Conservation (phyloP, 2,329 filamentous ascomycete species). For the Madurella fahalii region DNA sequence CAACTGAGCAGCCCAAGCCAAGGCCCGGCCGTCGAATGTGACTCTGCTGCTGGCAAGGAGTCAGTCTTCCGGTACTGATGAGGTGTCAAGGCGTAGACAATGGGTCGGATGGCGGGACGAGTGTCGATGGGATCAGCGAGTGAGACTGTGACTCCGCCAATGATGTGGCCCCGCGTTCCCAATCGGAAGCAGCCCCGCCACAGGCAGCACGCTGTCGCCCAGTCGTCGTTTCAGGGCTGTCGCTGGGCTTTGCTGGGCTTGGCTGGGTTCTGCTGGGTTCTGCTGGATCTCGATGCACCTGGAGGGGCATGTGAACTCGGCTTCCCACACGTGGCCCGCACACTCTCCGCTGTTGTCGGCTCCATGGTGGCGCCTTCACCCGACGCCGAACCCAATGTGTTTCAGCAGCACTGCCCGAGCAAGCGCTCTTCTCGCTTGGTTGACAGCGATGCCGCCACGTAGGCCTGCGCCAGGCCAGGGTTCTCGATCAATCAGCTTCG, state of each 20-base stretch:
- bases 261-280: too few relatives aligned
- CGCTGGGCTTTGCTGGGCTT: constrained; percentile 2
- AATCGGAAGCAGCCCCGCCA: constrained; percentile 21
- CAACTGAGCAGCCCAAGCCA: neutral
- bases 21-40: neutral
- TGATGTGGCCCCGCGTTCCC: constrained; percentile 15
- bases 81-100: constrained; percentile 12
- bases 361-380: too few relatives aligned
- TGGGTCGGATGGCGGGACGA: neutral
- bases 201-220: constrained; percentile 9
- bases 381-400: too few relatives aligned
- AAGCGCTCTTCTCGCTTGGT: constrained; percentile 3
- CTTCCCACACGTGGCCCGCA: too few relatives aligned
- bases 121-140: neutral
- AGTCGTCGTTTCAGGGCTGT: constrained; percentile 17
- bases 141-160: constrained; percentile 11
- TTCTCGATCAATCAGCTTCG: constrained; percentile 5
- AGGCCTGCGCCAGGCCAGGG: neutral
- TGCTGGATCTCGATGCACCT: too few relatives aligned
- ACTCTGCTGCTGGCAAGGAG: neutral
- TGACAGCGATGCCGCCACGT: constrained; percentile 14
- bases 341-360: too few relatives aligned
- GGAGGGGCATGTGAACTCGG: too few relatives aligned
- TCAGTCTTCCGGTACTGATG: constrained; percentile 3
- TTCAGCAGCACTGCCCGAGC: neutral